Percentiles rank a stretch among this genome's conserved stretches.
These are phyloP conservation scores for Ganoderma boninense DNA, from an alignment of 1,284 basidiomycete genomes.

Conservation along the genomic window DNA sequence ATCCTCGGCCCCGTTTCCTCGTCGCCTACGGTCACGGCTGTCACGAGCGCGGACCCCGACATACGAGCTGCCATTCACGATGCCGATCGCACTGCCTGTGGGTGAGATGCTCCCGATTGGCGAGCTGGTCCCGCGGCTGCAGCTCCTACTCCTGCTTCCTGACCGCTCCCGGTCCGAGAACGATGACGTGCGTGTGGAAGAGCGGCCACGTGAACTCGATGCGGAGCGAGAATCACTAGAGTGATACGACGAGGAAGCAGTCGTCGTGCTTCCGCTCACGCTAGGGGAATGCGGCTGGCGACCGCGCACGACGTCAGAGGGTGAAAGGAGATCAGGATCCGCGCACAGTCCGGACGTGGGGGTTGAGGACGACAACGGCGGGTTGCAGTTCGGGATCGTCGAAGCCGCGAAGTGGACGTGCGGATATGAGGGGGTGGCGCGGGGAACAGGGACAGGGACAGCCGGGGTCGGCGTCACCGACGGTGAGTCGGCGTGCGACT, in stretches of 20 bases:
- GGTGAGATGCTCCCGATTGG: slow-evolving; percentile 70
- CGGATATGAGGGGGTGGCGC: slow-evolving; percentile 31
- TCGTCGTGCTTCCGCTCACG: slow-evolving; percentile 43
- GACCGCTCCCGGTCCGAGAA: slow-evolving; percentile 56
- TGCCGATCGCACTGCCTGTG: slow-evolving; percentile 51
- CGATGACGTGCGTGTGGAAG: slow-evolving; percentile 59
- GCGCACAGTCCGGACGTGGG: slow-evolving; percentile 23
- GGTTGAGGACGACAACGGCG: slow-evolving; percentile 22
- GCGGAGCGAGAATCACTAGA: slow-evolving; percentile 42
- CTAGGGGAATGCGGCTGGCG: slow-evolving; percentile 37
- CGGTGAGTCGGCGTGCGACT: slow-evolving; percentile 13
- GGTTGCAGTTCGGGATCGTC: slow-evolving; percentile 26
- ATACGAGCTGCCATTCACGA: slow-evolving; percentile 45
- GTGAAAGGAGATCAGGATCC: slow-evolving; percentile 38
- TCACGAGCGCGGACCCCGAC: slow-evolving; percentile 41
- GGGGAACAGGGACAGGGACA: slow-evolving; percentile 32
- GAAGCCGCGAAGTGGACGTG: slow-evolving; percentile 26
- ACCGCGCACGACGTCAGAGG: slow-evolving; percentile 37
- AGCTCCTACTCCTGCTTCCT: slow-evolving; percentile 34
- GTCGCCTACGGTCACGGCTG: slow-evolving; percentile 34
- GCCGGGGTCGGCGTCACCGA: slow-evolving; percentile 18
- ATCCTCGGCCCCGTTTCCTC: slow-evolving; percentile 20
- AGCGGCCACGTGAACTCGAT: slow-evolving; percentile 55
- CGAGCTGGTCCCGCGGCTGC: slow-evolving; percentile 48
- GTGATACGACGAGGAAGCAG: slow-evolving; percentile 39